A percentile compares a stretch with the other conserved stretches of the same genome.
Evolutionary conservation across 2,329 filamentous ascomycete genomes (phyloP).

Genomic region (Septoria linicola): DNA sequence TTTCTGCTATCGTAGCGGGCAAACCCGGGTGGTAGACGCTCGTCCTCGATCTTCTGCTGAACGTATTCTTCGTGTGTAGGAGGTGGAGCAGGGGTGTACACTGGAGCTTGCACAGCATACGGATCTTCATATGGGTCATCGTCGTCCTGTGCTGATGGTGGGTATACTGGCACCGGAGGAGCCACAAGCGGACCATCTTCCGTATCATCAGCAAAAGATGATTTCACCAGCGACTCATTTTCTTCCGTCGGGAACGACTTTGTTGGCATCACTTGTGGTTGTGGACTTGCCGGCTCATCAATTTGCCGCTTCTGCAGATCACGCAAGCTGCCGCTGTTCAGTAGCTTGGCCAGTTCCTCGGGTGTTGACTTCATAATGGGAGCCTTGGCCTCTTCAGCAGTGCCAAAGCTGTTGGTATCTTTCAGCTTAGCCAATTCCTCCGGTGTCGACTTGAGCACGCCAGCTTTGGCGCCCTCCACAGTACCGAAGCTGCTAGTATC

Average conservation of each 20-base stretch:
- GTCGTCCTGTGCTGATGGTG: background rate
- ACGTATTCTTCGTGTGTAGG: constrained; percentile 37
- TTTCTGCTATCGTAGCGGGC: constrained; percentile 39
- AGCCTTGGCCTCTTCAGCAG: constrained; percentile 1
- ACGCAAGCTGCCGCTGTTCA: background rate
- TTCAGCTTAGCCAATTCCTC: background rate
- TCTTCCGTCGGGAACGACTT: constrained; percentile 8
- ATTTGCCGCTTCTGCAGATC: constrained; percentile 2
- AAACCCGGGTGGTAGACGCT: constrained; percentile 45
- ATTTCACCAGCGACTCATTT: constrained; percentile 2
- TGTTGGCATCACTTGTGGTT: constrained; percentile 5
- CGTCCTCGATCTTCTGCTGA: constrained; percentile 38
- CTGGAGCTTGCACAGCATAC: background rate
- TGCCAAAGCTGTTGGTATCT: constrained; percentile 6
- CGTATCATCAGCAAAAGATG: constrained; percentile 1
- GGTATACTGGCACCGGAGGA: background rate
- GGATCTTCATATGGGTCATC: constrained; percentile 8
- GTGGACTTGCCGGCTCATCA: constrained; percentile 2
- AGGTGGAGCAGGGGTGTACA: constrained; percentile 32
- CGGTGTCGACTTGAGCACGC: background rate
- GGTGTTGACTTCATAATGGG: background rate
- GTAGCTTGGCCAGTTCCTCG: background rate
- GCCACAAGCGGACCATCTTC: background rate
- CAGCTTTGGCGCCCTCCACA: constrained; percentile 4
- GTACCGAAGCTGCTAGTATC: constrained; percentile 7